Conservation (phyloP, 257 asterid species). For the Capsicum rhomboideum region DNA sequence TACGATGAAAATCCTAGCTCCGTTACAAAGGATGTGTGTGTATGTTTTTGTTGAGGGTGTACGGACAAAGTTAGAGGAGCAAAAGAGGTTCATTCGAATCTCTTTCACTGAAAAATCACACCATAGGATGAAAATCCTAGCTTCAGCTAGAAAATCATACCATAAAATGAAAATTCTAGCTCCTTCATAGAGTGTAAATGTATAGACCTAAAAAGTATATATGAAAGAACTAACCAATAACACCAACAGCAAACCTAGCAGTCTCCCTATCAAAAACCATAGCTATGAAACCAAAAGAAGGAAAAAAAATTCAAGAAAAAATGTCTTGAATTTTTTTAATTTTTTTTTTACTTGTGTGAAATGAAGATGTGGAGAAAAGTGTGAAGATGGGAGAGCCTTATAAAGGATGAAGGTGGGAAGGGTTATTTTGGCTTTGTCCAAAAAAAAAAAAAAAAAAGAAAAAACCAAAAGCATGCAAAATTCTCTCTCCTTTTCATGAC, state of each 20-base stretch:
- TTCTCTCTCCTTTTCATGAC: conserved; percentile 31
- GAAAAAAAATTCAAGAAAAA: not conserved
- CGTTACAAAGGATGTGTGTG: too few relatives aligned
- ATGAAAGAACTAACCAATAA: conserved; percentile 39
- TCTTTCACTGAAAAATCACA: not conserved
- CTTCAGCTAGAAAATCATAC: not conserved
- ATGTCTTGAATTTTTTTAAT: not conserved
- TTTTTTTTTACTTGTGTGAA: not conserved
- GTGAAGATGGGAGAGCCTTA: conserved; percentile 9
- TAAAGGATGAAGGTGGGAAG: conserved; percentile 14
- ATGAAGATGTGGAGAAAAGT: not conserved
- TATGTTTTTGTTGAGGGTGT: not conserved
- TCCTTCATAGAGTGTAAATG: accelerated
- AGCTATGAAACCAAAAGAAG: not conserved
- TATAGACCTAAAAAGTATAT: too few relatives aligned
- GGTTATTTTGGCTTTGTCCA: conserved; percentile 18
- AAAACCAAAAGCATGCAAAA: not conserved
- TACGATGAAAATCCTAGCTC: too few relatives aligned
- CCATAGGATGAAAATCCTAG: accelerated
- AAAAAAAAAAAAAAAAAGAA: not conserved
- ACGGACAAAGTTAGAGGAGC: not conserved
- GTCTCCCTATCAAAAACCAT: conserved; percentile 38
- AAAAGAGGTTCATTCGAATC: not conserved
- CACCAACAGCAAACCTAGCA: conserved; percentile 50
- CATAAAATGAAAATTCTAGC: accelerated